Base-by-base conservation (phyloP, 1,284 basidiomycete genomes). In the Athelia psychrophila region DNA sequence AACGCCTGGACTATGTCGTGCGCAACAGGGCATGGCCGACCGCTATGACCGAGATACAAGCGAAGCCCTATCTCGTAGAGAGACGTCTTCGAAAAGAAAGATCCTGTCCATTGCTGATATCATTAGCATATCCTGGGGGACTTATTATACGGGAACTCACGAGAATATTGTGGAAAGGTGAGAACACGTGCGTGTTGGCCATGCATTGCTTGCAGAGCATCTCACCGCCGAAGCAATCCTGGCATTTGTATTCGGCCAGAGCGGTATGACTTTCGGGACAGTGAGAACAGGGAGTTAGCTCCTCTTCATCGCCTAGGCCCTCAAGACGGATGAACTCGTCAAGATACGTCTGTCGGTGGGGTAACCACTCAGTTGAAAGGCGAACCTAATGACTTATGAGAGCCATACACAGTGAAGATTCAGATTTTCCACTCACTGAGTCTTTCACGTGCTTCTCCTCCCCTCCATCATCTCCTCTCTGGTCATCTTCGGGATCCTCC, bases 1-100 rank as follows among this genome's bases (percentile, higher is more conserved):
- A 59, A 61, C 13, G 44, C 50, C 8, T 25, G 6, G 6, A 18
- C 23, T 19, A 23, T 23, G 10, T 25, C 18, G 35, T 32, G 27
- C 33, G 46, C 46, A 22, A 35, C 16, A 6, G 6, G 6, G 20
- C 38, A 42, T 9, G 38, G 38, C 9, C 9, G 20, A n/a, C 38
- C 38, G 6, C n/a, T 6, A 42, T 42, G 38, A n/a, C 38, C 38
- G 20, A 42, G 38, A n/a, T 42, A 22, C 6, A 42, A 6, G 6
- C 20, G n/a, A 9, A 6, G n/a, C 8, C 38, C 38, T 9, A 42
- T 8, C 20, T 6, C 20, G n/a, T 42, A 22, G 5, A 42, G n/a
- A 6, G 38, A 18, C 16, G 20, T 22, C n/a, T 42, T 22, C 8
- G 16, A 6, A 16, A 42, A 42, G 20, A 18, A 42, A 8, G 38